Conservation (phyloP, 2,329 filamentous ascomycete genomes). For the Parasarocladium wereldwijsianum region DNA sequence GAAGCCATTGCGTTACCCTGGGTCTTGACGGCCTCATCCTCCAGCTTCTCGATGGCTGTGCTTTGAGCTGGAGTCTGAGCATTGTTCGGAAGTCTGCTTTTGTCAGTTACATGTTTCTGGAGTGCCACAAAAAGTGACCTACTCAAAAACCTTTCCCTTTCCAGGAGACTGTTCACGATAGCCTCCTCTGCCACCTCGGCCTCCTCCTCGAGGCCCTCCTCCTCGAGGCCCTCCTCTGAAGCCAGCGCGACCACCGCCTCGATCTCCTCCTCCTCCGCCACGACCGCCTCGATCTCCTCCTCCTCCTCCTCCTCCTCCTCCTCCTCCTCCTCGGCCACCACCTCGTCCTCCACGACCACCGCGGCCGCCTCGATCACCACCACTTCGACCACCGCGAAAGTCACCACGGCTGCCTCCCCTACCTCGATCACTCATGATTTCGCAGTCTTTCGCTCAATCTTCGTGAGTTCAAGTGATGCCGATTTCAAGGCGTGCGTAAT, state of each 20-base stretch:
- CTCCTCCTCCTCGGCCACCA: slow-evolving; percentile 10
- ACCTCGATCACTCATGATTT: slow-evolving; percentile 6
- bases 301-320: slow-evolving; percentile 8
- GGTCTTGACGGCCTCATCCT: slow-evolving; percentile 21
- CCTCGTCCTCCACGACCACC: slow-evolving; percentile 8
- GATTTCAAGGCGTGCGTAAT: too few relatives aligned
- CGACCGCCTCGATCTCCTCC: slow-evolving; percentile 6
- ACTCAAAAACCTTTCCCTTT: slow-evolving; percentile 1
- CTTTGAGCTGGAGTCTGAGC: slow-evolving; percentile 8
- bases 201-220: slow-evolving; percentile 6
- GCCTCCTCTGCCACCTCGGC: not conserved
- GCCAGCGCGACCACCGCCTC: slow-evolving; percentile 7
- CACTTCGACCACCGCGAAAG: slow-evolving; percentile 5
- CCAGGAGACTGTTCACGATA: slow-evolving; percentile 8
- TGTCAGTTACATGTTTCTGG: not conserved
- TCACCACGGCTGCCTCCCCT: slow-evolving; percentile 10
- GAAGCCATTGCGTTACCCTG: slow-evolving; percentile 13
- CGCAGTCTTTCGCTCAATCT: too few relatives aligned
- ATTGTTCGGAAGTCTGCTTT: not conserved
- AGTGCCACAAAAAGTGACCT: not conserved
- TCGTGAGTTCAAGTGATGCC: too few relatives aligned
- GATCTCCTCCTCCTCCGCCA: slow-evolving; percentile 7
- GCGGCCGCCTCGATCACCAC: slow-evolving; percentile 8
- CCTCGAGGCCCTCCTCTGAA: slow-evolving; percentile 10
- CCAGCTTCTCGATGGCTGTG: slow-evolving; percentile 18